Evolutionary conservation across 2,329 filamentous ascomycete species (phyloP).

Genomic region (Parastagonospora avenae): DNA sequence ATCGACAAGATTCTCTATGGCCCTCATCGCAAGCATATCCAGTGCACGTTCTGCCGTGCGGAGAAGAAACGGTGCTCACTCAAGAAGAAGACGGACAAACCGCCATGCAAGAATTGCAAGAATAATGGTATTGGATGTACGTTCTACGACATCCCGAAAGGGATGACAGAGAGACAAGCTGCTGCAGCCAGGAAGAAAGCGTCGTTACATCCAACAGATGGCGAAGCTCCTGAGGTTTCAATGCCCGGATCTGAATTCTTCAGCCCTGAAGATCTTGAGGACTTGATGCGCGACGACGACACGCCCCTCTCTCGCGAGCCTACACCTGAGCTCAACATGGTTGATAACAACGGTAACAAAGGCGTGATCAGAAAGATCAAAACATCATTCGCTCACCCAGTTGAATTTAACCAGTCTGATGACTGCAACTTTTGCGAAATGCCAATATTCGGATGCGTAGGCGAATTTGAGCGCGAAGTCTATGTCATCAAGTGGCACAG

Average conservation of each 20-base stretch:
- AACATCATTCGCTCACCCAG: slow-evolving; percentile 51
- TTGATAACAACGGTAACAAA: slow-evolving; percentile 30
- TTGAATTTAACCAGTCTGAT: slow-evolving; percentile 35
- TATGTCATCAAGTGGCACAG: slow-evolving; percentile 43
- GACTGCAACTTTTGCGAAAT: slow-evolving; percentile 52
- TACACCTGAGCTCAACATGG: slow-evolving; percentile 31
- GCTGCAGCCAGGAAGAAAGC: slow-evolving; percentile 5
- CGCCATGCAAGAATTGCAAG: slow-evolving; percentile 42
- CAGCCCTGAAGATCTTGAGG: slow-evolving; percentile 19
- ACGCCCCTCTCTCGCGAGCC: slow-evolving; percentile 11
- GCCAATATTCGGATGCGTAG: slow-evolving; percentile 48
- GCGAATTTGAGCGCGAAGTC: slow-evolving; percentile 42
- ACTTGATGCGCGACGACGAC: slow-evolving; percentile 12
- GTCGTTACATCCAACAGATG: neutral
- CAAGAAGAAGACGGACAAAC: slow-evolving; percentile 30
- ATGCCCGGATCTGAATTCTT: slow-evolving; percentile 8
- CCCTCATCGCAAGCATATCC: slow-evolving; percentile 14
- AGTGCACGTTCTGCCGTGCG: slow-evolving; percentile 37
- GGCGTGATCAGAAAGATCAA: slow-evolving; percentile 37
- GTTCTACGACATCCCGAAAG: slow-evolving; percentile 29
- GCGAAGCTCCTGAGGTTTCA: slow-evolving; percentile 7
- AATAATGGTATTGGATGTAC: slow-evolving; percentile 33
- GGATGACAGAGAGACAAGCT: neutral
- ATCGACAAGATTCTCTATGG: slow-evolving; percentile 29
- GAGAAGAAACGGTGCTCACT: slow-evolving; percentile 39